phyloP scores from a whole-genome alignment of 495 filamentous ascomycete species.

The Daldinia vernicosa region DNA sequence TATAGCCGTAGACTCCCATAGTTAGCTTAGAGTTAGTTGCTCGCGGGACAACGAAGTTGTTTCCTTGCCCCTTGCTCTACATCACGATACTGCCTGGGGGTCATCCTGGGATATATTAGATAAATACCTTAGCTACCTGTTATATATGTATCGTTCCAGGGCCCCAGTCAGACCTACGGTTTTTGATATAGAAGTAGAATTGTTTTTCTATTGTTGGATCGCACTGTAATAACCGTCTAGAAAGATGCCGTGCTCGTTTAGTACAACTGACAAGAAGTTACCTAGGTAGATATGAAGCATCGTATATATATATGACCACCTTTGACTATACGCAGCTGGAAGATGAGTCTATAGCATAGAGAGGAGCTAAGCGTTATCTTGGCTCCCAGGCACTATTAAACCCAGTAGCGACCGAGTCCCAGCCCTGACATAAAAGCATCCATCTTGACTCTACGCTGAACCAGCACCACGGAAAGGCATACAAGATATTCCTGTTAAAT shows the following conservation, averaged over 20 bases:
- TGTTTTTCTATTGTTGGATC: no score
- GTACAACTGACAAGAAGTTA: not conserved
- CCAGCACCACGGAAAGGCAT: no score
- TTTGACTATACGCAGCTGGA: no score
- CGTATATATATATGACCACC: not conserved
- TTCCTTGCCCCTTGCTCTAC: no score
- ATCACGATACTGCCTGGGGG: not conserved
- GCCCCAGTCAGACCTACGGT: not conserved
- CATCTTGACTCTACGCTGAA: not conserved
- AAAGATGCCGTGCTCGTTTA: no score
- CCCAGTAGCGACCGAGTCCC: not conserved
- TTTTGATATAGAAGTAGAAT: no score
- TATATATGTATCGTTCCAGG: not conserved
- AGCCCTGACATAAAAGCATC: not conserved
- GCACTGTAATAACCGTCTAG: no score
- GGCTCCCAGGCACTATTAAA: not conserved
- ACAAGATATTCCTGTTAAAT: no score
- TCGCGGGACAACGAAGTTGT: no score
- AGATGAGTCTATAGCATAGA: not conserved
- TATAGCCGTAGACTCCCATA: no score
- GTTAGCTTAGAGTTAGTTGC: no score
- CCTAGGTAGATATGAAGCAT: not conserved
- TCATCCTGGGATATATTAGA: not conserved
- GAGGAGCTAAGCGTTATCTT: not conserved
- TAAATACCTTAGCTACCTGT: no score